Evolutionary conservation across 176 grass and related monocot genomes (phyloP).

Genomic region (Chrysopogon serrulatus): DNA sequence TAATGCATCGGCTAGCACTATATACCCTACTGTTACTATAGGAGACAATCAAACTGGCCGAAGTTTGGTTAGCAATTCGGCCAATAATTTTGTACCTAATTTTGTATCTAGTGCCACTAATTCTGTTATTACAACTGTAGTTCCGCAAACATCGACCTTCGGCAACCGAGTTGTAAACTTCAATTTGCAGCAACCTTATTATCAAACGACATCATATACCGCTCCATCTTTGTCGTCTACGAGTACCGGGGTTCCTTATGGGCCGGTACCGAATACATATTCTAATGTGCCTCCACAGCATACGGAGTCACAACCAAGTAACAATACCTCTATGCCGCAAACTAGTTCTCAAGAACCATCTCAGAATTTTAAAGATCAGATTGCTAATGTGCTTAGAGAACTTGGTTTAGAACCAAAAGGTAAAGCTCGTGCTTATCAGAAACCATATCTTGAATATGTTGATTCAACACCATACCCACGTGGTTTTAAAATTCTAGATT

Average conservation of each 20-base stretch:
- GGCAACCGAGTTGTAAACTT: background rate
- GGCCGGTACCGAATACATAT: background rate
- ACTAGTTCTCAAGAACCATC: background rate
- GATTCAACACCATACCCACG: background rate
- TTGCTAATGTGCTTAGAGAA: background rate
- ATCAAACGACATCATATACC: background rate
- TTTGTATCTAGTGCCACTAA: background rate
- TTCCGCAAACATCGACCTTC: background rate
- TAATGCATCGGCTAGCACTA: background rate
- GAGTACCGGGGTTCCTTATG: background rate
- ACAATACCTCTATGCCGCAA: background rate
- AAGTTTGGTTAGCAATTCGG: background rate
- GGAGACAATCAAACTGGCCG: background rate
- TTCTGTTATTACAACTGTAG: background rate
- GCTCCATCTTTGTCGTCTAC: background rate
- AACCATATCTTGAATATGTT: background rate
- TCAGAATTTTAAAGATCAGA: background rate
- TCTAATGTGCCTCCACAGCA: background rate
- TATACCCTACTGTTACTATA: background rate
- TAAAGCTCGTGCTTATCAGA: background rate
- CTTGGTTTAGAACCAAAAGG: background rate
- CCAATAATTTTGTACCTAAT: background rate
- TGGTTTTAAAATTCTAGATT: constrained; percentile 6
- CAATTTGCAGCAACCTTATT: background rate
- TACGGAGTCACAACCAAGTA: background rate